Conservation (phyloP, 306 rosid species). For the Medicago lupulina region DNA sequence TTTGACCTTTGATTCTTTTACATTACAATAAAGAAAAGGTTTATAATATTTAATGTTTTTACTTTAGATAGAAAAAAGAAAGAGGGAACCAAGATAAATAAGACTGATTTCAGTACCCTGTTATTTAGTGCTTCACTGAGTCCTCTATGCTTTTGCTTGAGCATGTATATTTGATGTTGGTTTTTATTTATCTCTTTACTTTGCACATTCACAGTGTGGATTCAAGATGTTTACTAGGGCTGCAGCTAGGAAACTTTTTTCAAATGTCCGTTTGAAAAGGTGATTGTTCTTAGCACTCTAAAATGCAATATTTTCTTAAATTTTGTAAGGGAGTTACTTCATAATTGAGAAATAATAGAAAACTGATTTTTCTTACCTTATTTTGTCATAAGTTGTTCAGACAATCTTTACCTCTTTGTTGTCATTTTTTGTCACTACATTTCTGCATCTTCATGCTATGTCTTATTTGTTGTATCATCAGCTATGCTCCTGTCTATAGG, state of each 20-base stretch:
- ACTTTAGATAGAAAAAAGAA: no score
- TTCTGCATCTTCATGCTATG: neutral
- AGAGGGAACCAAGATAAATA: no score
- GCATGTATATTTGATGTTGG: constrained; percentile 20
- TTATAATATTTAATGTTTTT: no score
- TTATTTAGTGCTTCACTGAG: constrained; percentile 2
- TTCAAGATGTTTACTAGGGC: constrained; percentile 97
- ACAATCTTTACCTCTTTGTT: neutral
- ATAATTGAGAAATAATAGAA: neutral
- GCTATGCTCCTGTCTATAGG: constrained; percentile 1
- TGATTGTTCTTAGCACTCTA: constrained; percentile 37
- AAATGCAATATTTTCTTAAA: constrained; percentile 13
- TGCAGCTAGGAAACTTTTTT: constrained; percentile 90
- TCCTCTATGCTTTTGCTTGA: constrained; percentile 26
- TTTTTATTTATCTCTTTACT: constrained; percentile 37
- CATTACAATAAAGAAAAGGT: no score
- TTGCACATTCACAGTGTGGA: constrained; percentile 75
- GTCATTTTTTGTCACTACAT: neutral
- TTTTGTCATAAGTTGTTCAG: neutral
- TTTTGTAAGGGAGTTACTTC: neutral
- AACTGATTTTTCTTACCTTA: neutral
- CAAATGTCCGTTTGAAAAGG: constrained; percentile 86
- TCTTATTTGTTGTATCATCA: constrained; percentile 5
- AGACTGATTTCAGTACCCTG: constrained; percentile 12
- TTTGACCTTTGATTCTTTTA: no score